Evolutionary conservation across 1,139 yeast genomes (phyloP).

Genomic region (Trichomonascaceae sp.): DNA sequence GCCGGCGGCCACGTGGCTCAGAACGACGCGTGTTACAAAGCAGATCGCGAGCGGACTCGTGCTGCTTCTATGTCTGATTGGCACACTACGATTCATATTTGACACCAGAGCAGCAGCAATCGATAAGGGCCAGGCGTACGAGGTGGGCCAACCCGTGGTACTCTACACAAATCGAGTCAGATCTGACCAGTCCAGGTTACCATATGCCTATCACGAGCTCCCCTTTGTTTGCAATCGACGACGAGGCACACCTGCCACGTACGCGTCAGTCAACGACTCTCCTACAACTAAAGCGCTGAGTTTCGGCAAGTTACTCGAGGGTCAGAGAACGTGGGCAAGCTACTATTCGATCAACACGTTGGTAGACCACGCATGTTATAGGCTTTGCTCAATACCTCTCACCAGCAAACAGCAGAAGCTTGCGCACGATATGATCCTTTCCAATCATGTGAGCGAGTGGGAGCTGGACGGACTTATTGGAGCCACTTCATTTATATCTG

Average conservation of each 20-base stretch:
- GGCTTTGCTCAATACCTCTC: constrained; percentile 53
- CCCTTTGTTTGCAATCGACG: constrained; percentile 85
- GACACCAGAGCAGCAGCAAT: too few species aligned
- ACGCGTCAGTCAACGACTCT: constrained; percentile 29
- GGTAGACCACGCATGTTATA: constrained; percentile 48
- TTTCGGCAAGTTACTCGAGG: constrained; percentile 64
- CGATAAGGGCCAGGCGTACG: too few species aligned
- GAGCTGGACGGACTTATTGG: constrained; percentile 75
- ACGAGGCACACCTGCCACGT: constrained; percentile 34
- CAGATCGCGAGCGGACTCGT: too few species aligned
- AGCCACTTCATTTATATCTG: constrained; percentile 69
- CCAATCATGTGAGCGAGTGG: constrained; percentile 79
- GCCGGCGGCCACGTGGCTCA: too few species aligned
- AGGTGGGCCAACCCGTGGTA: constrained; percentile 50
- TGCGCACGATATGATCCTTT: constrained; percentile 49
- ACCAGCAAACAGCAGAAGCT: constrained; percentile 36
- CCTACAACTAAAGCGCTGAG: too few species aligned
- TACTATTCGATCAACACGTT: constrained; percentile 53
- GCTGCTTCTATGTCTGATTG: too few species aligned
- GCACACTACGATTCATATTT: too few species aligned
- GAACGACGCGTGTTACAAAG: too few species aligned
- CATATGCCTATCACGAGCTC: constrained; percentile 62
- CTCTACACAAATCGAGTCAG: constrained; percentile 66
- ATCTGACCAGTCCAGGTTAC: constrained; percentile 65
- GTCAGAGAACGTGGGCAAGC: constrained; percentile 70